These are phyloP conservation scores for Sugiyamaella grinbergsii DNA, from an alignment of 1,139 yeast genomes.

Conservation along the genomic window DNA sequence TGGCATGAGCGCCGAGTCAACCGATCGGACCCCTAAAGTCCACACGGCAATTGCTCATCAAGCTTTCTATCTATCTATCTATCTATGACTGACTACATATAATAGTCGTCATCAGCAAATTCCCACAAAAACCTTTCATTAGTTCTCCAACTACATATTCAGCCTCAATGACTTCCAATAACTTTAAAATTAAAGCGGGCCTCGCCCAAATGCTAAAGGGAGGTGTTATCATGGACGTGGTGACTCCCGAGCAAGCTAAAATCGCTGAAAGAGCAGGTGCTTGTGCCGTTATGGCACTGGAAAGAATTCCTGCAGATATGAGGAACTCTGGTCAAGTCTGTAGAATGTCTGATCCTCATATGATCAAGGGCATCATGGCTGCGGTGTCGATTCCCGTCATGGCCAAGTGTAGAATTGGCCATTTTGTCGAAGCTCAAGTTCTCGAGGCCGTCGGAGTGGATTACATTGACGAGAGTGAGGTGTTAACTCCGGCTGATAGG, in stretches of 20 bases:
- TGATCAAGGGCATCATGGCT: conserved; percentile 76
- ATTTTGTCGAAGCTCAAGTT: conserved; percentile 79
- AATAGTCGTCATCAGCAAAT: no score
- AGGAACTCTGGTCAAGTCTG: conserved; percentile 82
- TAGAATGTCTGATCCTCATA: conserved; percentile 83
- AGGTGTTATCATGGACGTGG: conserved; percentile 67
- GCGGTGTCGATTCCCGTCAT: conserved; percentile 60
- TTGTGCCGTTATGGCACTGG: conserved; percentile 89
- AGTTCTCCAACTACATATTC: no score
- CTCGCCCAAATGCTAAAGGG: conserved; percentile 87
- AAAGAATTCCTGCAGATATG: conserved; percentile 85
- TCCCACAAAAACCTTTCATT: no score
- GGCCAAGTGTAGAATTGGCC: conserved; percentile 90
- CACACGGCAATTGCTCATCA: no score
- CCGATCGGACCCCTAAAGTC: no score
- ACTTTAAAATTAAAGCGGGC: conserved; percentile 71
- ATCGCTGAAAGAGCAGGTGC: conserved; percentile 88
- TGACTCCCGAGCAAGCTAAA: conserved; percentile 58
- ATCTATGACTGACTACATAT: no score
- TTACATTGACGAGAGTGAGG: conserved; percentile 83
- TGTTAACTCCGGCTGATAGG: conserved; percentile 80
- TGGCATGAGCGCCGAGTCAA: no score
- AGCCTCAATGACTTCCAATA: no score
- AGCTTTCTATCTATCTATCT: no score
- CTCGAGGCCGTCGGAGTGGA: conserved; percentile 73